Percentiles rank a stretch among this genome's conserved stretches.
These are phyloP conservation scores for Dryas octopetala DNA, from an alignment of 306 rosid species.

Conservation along the genomic window DNA sequence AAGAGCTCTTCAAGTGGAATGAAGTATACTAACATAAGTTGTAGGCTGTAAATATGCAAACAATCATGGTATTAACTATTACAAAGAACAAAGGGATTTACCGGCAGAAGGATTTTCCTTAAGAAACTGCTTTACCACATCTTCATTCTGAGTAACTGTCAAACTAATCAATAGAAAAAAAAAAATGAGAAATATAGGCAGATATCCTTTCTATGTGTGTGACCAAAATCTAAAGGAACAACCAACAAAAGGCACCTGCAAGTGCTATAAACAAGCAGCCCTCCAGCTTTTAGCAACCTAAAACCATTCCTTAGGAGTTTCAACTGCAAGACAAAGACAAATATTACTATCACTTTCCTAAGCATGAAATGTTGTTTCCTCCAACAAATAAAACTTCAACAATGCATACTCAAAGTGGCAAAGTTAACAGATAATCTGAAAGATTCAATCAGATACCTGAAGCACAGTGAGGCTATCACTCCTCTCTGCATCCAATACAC, in stretches of 20 bases:
- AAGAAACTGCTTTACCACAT: conserved; percentile 79
- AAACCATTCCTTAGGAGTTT: conserved; percentile 82
- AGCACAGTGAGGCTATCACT: conserved; percentile 62
- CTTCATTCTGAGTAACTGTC: conserved; percentile 85
- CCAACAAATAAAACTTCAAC: background rate
- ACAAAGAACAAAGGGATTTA: conserved; percentile 34
- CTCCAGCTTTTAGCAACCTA: conserved; percentile 75
- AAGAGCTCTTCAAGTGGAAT: background rate
- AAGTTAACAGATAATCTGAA: background rate
- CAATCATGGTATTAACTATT: no score
- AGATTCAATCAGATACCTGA: conserved; percentile 53
- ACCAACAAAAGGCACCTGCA: conserved; percentile 65
- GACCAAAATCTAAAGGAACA: conserved; percentile 4
- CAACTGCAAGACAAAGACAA: conserved; percentile 52
- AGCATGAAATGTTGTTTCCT: background rate
- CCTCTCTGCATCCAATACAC: conserved; percentile 85
- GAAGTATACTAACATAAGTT: background rate
- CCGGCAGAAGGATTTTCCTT: conserved; percentile 70
- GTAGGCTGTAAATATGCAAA: background rate
- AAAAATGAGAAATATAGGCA: conserved; percentile 14
- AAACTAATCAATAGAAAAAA: conserved; percentile 48
- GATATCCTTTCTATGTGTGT: background rate
- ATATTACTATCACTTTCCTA: background rate
- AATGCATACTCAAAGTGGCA: background rate
- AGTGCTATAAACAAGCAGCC: conserved; percentile 86